Base-by-base conservation (phyloP, 257 asterid species). In the Leptodermis oblonga region DNA sequence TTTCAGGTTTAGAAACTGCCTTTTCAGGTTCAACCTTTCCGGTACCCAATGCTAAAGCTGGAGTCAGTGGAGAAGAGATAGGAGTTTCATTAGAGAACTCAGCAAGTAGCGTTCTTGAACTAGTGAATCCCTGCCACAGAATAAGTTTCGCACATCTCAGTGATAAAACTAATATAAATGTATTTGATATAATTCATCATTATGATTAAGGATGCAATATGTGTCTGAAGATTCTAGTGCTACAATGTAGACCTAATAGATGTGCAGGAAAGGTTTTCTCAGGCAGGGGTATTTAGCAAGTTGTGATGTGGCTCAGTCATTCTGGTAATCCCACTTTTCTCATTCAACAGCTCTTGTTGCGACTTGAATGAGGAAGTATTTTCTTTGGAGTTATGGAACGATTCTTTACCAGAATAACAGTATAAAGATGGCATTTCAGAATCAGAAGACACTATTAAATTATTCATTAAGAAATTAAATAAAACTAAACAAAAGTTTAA, bases 31-130 rank as follows among this genome's bases (percentile, higher is more conserved):
- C 92, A 49, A 86, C 70, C 74, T 62, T 81, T 65, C 92, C 92
- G 56, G 85, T 80, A 65, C 84, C 79, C 68, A 88, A 68, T 42
- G 96, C 83, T 70, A 90, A 74, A 61, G 75, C 86, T 30, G 97
- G 90, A 69, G 86, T 75, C 53, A 92, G 80, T 48, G 97, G 98
- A 51, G 98, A 92, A 78, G 98, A 86, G 52, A 90, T 54, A 2
- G 97, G 96, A 53, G 82, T 77, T 73, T 82, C 84, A 72, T 89
- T 89, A 48, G 91, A 80, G 65, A 83, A 68, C 5, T 81, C 92
- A 7, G 90, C 86, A 56, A 80, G 86, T 67, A 92, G 83, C 72
- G 74, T 80, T 79, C 96, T 87, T 18, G 96, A 84, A 76, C 92
- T 76, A 67, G 88, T 82, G 79, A 92, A 86, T 59, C 87, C 86